Base-by-base conservation (phyloP, 768 basidiomycete species). In the Amanita subjunquillea region DNA sequence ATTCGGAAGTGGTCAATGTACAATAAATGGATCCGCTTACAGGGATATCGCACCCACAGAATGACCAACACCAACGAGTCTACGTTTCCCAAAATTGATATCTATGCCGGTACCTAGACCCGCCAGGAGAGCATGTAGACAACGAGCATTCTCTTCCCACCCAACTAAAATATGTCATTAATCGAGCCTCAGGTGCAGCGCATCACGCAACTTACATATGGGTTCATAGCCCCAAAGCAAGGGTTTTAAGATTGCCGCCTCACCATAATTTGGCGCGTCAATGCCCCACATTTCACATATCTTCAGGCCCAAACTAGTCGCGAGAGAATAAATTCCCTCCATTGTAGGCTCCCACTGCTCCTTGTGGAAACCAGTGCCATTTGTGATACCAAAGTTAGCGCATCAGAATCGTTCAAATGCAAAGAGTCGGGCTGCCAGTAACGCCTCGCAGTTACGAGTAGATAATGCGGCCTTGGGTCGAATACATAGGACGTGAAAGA, bases 321-420 rank as follows among this genome's bases (percentile, higher is more conserved):
- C 39, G 9, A 20, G 20, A 17, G 37, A 53, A 45, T 68, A 72
- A 15, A 81, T 59, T 6, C 77, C 73, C 6, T 76, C 73, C 2
- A 82, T 63, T 0, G 72, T 69, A 0, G 80, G 78, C 56, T 81
- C 79, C 76, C 77, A 81, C n/a, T 69, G 69, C 57, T 81, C 80
- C 56, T 81, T 81, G 58, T 75, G 75, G 58, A 75, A 78, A 0
- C 79, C 72, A 1, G 75, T 78, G 6, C 72, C 78, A 56, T 82
- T 80, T 1, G 76, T 60, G 48, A 71, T 30, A 81, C 60, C 29
- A 80, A 63, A 0, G 80, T 80, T 9, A 72, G 45, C 0, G 72
- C 78, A 15, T 67, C 64, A 0, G 64, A 58, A 43, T 76, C 73
- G 20, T 65, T 48, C 3, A 66, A 56, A 44, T 66, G 53, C 39